Evolutionary conservation across 2,329 filamentous ascomycete genomes (phyloP).

Genomic region (Botrytis medusae): DNA sequence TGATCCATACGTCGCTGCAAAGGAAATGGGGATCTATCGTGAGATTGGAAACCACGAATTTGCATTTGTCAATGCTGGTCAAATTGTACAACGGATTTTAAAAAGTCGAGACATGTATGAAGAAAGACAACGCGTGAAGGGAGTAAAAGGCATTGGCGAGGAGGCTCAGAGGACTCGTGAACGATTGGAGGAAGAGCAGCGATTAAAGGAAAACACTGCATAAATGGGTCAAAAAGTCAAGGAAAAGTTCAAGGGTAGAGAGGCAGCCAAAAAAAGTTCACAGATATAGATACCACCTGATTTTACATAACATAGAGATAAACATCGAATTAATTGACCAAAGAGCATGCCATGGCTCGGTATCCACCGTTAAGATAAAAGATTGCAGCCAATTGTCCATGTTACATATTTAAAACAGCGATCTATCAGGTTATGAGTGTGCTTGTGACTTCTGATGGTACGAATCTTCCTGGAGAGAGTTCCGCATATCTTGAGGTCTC

Average conservation of each 20-base stretch:
- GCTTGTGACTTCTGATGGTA: constrained; percentile 14
- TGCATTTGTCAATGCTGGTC: constrained; percentile 82
- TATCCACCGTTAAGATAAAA: background rate
- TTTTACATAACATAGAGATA: constrained; percentile 6
- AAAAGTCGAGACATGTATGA: constrained; percentile 85
- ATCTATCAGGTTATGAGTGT: constrained; percentile 4
- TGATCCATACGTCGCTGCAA: constrained; percentile 78
- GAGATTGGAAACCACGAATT: constrained; percentile 78
- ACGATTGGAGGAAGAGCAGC: constrained; percentile 51
- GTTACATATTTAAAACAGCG: background rate
- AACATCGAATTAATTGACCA: background rate
- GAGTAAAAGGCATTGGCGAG: constrained; percentile 79
- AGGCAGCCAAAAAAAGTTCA: background rate
- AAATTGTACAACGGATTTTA: constrained; percentile 89
- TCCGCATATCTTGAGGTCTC: background rate
- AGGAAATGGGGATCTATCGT: constrained; percentile 78
- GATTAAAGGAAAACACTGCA: constrained; percentile 30
- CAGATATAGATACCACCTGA: constrained; percentile 8
- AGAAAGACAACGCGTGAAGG: constrained; percentile 85
- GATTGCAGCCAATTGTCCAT: background rate
- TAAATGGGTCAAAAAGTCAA: background rate
- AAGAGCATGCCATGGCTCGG: background rate
- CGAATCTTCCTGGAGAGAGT: background rate
- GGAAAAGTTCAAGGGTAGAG: background rate
- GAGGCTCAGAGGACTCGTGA: constrained; percentile 62